Evolutionary conservation across 1,284 basidiomycete genomes (phyloP), one percentile per base, ranked within the genome.

Genomic region (Papiliotrema fonsecae): DNA sequence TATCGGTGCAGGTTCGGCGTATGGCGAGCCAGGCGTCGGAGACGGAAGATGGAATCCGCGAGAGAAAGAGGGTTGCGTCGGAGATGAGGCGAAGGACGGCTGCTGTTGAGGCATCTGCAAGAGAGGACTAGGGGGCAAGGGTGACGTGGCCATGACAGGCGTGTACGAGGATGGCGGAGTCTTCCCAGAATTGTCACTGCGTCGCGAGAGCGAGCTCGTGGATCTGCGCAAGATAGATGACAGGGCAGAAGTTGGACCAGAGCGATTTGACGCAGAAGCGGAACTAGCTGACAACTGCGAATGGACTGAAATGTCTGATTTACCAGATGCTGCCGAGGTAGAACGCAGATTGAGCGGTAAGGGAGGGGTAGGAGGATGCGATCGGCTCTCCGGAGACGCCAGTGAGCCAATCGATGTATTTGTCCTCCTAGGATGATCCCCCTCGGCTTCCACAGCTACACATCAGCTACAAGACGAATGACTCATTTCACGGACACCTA

Each of bases 1-100:
- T 16, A 26, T 18, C 16, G 27, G 25, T 2, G 50, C 25, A 31
- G 28, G 34, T 22, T 7, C 30, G 24, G 2, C 52, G 31, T 70
- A 70, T 10, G 68, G 67, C 13, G 68, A 70, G 1, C 58, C 56
- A 13, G 62, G 59, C 2, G 63, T 56, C 11, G 66, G 64, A 1
- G 65, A 67, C 1, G 68, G 68, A 5, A 70, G 45, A 42, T 70
- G 68, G 42, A 67, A 70, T 2, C 68, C 68, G 9, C 57, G 54
- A 9, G 68, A 69, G 47, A 69, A 65, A 0, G 65, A 63, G 9
- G 57, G 51, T 18, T 32, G 18, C 16, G 13, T 19, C 41, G 45
- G 9, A 49, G 38, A 21, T 54, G 50, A 25, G 19, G 49, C 43
- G 16, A 36, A 13, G 14, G 24, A 9, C 7, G 11, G 10, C 7